phyloP scores from a whole-genome alignment of 176 grass and related monocot genomes.

The Themeda triandra region DNA sequence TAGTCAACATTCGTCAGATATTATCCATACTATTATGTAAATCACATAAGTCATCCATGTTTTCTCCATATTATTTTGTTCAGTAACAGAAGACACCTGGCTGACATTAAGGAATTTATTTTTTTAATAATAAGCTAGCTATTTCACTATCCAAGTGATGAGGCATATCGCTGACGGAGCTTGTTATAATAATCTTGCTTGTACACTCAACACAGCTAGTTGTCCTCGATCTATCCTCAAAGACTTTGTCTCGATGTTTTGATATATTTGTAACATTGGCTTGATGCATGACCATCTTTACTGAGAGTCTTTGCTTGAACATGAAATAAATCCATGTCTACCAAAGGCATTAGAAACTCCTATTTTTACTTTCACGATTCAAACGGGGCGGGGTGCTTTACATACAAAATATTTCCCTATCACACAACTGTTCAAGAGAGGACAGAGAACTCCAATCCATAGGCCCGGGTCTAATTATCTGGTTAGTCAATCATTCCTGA shows the following conservation, averaged over 20 bases:
- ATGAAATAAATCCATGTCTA: not conserved
- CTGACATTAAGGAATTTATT: not conserved
- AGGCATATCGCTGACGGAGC: not conserved
- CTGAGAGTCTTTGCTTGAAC: not conserved
- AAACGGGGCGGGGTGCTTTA: too few relatives aligned
- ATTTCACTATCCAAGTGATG: not conserved
- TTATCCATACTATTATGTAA: not conserved
- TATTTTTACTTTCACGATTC: too few relatives aligned
- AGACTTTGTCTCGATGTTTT: not conserved
- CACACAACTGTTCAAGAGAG: too few relatives aligned
- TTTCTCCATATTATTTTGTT: not conserved
- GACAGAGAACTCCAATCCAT: not conserved
- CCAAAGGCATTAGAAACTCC: too few relatives aligned
- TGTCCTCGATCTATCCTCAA: not conserved
- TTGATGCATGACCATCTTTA: not conserved
- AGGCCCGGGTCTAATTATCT: not conserved
- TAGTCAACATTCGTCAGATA: too few relatives aligned
- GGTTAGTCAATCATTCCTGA: too few relatives aligned
- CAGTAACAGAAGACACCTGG: not conserved
- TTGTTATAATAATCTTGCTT: not conserved
- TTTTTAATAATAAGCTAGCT: not conserved
- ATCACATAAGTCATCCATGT: not conserved
- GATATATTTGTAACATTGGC: not conserved
- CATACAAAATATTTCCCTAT: too few relatives aligned
- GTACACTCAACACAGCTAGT: not conserved